Evolutionary conservation across 495 filamentous ascomycete species (phyloP).

Genomic region (Aspergillus conjunctus): DNA sequence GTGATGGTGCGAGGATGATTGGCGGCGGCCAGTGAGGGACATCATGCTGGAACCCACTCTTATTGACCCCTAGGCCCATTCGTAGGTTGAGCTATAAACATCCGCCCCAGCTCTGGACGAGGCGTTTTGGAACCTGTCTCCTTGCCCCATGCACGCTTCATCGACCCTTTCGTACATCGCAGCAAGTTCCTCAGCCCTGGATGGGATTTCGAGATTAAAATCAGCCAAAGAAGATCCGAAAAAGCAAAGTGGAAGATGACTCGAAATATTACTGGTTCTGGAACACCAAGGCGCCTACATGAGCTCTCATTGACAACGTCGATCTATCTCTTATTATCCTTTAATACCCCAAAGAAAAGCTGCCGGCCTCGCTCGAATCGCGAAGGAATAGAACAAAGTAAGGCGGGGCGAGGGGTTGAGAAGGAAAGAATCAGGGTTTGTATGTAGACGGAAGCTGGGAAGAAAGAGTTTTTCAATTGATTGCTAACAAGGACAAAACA

Average conservation of each 20-base stretch:
- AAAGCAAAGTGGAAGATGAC: slow-evolving; percentile 1
- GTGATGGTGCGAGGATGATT: slow-evolving; percentile 24
- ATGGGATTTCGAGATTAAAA: not conserved
- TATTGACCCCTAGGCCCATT: slow-evolving; percentile 4
- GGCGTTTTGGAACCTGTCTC: not conserved
- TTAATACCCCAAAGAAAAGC: slow-evolving; percentile 1
- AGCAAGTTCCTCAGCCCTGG: not conserved
- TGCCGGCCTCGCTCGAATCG: not conserved
- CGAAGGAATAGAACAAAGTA: not conserved
- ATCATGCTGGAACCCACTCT: slow-evolving; percentile 19
- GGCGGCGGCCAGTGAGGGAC: slow-evolving; percentile 18
- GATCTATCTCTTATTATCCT: not conserved
- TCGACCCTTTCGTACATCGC: not conserved
- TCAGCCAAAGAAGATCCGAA: not conserved
- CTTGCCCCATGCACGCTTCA: not conserved
- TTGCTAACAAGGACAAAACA: slow-evolving; percentile 25
- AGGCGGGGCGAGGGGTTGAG: not conserved
- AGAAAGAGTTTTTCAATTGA: slow-evolving; percentile 12
- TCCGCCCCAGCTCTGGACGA: not conserved
- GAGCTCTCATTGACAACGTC: not conserved
- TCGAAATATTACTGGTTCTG: not conserved
- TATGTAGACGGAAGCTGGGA: not conserved
- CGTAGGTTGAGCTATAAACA: slow-evolving; percentile 1
- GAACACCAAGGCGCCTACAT: not conserved
- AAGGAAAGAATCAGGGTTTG: not conserved